A percentile compares a stretch with the other conserved stretches of the same genome.
phyloP scores from a whole-genome alignment of 2,329 filamentous ascomycete species.

The Cercospora zeae-maydis region DNA sequence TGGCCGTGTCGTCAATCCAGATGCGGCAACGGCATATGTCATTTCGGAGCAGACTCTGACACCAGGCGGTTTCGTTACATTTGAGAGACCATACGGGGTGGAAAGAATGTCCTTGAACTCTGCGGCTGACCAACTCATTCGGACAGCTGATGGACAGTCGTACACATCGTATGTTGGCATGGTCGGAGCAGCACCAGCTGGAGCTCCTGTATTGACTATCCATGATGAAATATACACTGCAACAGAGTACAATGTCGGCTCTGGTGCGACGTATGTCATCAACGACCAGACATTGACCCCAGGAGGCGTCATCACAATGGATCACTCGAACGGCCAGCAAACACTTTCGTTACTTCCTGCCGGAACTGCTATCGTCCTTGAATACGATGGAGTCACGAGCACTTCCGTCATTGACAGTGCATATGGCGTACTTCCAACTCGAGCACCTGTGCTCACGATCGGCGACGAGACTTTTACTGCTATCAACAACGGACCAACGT shows the following conservation, averaged over 20 bases:
- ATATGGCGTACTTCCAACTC: constrained; percentile 27
- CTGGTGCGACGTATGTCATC: constrained; percentile 39
- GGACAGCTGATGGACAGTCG: constrained; percentile 24
- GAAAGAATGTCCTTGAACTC: constrained; percentile 35
- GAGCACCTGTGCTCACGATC: constrained; percentile 34
- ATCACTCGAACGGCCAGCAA: constrained; percentile 27
- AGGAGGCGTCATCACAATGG: constrained; percentile 31
- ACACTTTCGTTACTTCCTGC: constrained; percentile 37
- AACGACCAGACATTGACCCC: constrained; percentile 39
- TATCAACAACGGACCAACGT: constrained; percentile 33
- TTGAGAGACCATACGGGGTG: constrained; percentile 20
- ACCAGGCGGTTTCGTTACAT: constrained; percentile 27
- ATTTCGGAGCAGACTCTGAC: constrained; percentile 30
- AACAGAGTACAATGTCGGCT: constrained; percentile 25
- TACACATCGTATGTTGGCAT: constrained; percentile 25
- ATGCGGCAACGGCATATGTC: constrained; percentile 31
- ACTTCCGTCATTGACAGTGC: constrained; percentile 27
- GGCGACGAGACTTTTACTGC: constrained; percentile 32
- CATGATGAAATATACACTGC: constrained; percentile 29
- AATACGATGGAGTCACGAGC: constrained; percentile 25
- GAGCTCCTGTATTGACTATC: constrained; percentile 31
- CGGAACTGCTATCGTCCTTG: constrained; percentile 28
- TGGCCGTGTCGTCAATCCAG: constrained; percentile 28
- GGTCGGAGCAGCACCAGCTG: constrained; percentile 16
- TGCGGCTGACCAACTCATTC: constrained; percentile 31